Conservation (phyloP, 306 rosid species). For the Casuarina equisetifolia region DNA sequence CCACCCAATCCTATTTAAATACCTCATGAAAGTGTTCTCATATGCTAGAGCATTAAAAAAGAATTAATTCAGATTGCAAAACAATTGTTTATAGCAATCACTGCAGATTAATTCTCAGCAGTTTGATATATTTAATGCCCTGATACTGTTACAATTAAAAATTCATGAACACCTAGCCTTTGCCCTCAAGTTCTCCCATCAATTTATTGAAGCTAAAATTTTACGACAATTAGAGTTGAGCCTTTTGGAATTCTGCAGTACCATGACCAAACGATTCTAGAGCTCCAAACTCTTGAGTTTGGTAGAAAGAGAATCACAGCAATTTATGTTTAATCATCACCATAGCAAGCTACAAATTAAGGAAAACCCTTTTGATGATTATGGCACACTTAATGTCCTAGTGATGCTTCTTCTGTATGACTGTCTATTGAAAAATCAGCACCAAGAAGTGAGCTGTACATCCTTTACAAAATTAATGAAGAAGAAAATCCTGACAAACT, state of each 20-base stretch:
- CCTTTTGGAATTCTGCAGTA: background rate
- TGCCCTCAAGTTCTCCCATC: background rate
- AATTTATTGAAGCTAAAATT: background rate
- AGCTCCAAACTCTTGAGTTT: background rate
- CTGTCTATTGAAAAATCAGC: background rate
- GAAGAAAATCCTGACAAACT: background rate
- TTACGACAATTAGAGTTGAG: background rate
- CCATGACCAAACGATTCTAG: background rate
- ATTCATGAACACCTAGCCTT: constrained; percentile 5
- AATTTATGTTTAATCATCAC: background rate
- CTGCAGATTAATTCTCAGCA: background rate
- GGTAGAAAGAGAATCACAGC: too few species aligned
- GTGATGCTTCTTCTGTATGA: background rate
- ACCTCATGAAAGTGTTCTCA: constrained; percentile 16
- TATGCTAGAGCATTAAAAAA: constrained; percentile 13
- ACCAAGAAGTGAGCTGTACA: background rate
- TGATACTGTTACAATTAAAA: background rate
- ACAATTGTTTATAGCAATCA: constrained; percentile 20
- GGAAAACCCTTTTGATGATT: background rate
- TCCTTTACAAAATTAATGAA: background rate
- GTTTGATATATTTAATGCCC: background rate
- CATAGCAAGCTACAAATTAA: background rate
- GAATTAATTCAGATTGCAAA: background rate
- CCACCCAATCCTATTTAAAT: constrained; percentile 24
- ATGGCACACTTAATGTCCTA: background rate